A percentile compares a stretch with the other conserved stretches of the same genome.
phyloP scores from a whole-genome alignment of 495 filamentous ascomycete genomes.

The Melanomma pulvis-pyrius region DNA sequence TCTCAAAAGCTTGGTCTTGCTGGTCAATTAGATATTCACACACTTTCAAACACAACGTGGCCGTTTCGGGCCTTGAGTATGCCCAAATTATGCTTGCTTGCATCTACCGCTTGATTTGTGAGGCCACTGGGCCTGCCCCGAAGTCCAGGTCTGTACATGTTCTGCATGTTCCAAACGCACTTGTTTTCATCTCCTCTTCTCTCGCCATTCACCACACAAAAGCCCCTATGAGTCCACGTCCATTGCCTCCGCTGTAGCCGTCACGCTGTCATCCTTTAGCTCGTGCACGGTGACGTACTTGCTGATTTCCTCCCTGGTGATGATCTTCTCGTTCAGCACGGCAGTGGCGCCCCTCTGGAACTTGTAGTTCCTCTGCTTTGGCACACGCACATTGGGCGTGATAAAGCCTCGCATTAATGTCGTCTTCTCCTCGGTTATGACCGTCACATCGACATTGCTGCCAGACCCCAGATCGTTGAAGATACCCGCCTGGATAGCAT shows the following conservation, averaged over 20 bases:
- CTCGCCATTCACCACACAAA: background rate
- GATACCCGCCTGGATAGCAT: constrained; percentile 96
- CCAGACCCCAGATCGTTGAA: constrained; percentile 98
- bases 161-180: constrained; percentile 17
- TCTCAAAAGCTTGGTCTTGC: background rate
- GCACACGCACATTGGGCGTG: constrained; percentile 85
- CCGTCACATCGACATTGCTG: constrained; percentile 94
- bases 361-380: constrained; percentile 90
- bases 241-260: constrained; percentile 80
- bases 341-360: constrained; percentile 91
- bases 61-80: too few species aligned
- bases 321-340: constrained; percentile 88
- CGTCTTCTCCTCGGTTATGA: constrained; percentile 93
- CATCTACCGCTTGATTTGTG: background rate
- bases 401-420: constrained; percentile 87
- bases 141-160: constrained; percentile 1
- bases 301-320: constrained; percentile 87
- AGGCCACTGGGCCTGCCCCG: background rate
- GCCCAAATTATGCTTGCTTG: background rate
- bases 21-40: background rate
- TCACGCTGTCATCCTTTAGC: constrained; percentile 59
- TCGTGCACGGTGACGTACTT: constrained; percentile 95
- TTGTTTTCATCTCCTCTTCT: background rate
- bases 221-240: constrained; percentile 78
- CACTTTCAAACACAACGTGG: background rate